phyloP scores from a whole-genome alignment of 2,329 filamentous ascomycete genomes.

The Pseudogymnoascus sp. region DNA sequence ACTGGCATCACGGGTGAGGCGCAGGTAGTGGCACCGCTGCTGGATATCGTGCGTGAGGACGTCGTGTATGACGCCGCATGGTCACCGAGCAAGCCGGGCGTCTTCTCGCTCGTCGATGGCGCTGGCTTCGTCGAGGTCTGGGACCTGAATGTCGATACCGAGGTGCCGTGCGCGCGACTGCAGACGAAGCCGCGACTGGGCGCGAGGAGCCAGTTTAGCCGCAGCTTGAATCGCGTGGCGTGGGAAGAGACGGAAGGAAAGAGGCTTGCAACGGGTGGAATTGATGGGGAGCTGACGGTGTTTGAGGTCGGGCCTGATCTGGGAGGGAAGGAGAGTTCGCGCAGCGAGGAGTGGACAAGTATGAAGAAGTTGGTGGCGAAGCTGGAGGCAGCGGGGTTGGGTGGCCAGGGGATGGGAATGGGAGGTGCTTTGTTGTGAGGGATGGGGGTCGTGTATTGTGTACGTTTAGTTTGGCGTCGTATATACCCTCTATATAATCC shows the following conservation, averaged over 20 bases:
- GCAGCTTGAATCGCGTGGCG: conserved; percentile 85
- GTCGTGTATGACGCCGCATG: conserved; percentile 94
- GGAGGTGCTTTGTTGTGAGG: not conserved
- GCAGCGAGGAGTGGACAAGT: conserved; percentile 83
- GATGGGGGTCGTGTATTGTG: not conserved
- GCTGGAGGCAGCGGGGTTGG: conserved; percentile 45
- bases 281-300: conserved; percentile 82
- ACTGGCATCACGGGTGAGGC: conserved; percentile 36
- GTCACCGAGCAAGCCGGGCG: conserved; percentile 88
- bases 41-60: conserved; percentile 90
- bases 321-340: conserved; percentile 74
- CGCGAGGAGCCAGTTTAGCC: conserved; percentile 61
- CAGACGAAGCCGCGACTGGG: conserved; percentile 51
- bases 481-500: conserved; percentile 8
- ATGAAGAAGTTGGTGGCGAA: conserved; percentile 83
- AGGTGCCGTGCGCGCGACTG: conserved; percentile 80
- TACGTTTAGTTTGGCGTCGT: conserved; percentile 7
- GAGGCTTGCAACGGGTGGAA: conserved; percentile 78
- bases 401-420: conserved; percentile 9
- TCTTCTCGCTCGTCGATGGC: conserved; percentile 91
- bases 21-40: conserved; percentile 59
- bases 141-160: conserved; percentile 87
- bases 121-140: conserved; percentile 88
- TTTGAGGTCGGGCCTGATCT: conserved; percentile 83
- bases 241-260: conserved; percentile 90